Conservation (phyloP, 768 basidiomycete species). For the Rhodotorula babjevae region DNA sequence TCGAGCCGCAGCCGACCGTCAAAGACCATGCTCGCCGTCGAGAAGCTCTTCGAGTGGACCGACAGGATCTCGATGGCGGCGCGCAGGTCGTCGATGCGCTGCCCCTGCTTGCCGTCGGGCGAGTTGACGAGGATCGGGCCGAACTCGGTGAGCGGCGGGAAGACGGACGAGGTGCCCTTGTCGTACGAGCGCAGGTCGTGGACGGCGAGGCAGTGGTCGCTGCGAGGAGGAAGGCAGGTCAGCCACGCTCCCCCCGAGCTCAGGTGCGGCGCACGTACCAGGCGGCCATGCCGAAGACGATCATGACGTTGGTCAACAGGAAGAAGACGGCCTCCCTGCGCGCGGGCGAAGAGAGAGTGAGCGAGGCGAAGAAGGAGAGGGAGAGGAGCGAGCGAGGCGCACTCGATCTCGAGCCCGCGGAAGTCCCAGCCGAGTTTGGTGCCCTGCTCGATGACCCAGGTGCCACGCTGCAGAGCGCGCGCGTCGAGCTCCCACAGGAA, state of each 20-base stretch:
- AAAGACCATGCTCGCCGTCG: slow-evolving; percentile 38
- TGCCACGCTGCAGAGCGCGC: slow-evolving; percentile 27
- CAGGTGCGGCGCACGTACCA: slow-evolving; percentile 10
- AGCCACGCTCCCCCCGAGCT: not conserved
- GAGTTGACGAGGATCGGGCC: slow-evolving; percentile 17
- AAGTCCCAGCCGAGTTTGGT: slow-evolving; percentile 27
- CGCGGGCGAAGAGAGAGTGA: not conserved
- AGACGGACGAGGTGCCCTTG: slow-evolving; percentile 8
- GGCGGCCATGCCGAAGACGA: slow-evolving; percentile 38
- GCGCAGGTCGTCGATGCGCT: slow-evolving; percentile 27
- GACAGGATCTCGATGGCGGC: slow-evolving; percentile 36
- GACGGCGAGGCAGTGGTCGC: slow-evolving; percentile 26
- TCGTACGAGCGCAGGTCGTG: slow-evolving; percentile 29
- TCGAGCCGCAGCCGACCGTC: slow-evolving; percentile 31
- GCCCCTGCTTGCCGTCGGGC: slow-evolving; percentile 16
- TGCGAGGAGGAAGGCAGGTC: not conserved
- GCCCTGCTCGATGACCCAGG: slow-evolving; percentile 38
- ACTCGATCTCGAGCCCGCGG: slow-evolving; percentile 36
- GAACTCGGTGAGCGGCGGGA: slow-evolving; percentile 17
- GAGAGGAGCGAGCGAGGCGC: not conserved
- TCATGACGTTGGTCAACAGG: slow-evolving; percentile 38
- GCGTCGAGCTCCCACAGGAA: slow-evolving; percentile 35
- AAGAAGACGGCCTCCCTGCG: slow-evolving; percentile 40
- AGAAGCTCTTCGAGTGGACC: slow-evolving; percentile 40
- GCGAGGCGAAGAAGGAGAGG: not conserved